phyloP scores from a whole-genome alignment of 208 protist species.

The Trypanosoma congolense region DNA sequence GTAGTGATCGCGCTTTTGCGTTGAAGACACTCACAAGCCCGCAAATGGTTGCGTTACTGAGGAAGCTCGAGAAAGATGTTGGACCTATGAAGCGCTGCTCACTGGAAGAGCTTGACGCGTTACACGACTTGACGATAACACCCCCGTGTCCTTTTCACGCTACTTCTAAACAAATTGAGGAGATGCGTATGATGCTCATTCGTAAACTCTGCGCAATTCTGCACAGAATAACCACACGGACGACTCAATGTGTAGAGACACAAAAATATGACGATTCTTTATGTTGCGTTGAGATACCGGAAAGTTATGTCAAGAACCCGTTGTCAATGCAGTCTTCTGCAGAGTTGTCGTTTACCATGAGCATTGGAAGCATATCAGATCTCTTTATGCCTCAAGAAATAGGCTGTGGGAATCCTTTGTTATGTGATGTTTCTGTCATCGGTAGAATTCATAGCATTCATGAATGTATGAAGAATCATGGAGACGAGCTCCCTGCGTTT shows the following conservation, averaged over 20 bases:
- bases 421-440: background rate
- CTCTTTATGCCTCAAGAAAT: too few relatives aligned
- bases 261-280: too few relatives aligned
- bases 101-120: background rate
- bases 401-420: background rate
- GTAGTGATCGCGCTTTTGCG: background rate
- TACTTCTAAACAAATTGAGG: conserved; percentile 12
- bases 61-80: conserved; percentile 6
- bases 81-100: conserved; percentile 1
- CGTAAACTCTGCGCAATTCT: conserved; percentile 6
- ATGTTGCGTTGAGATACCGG: too few relatives aligned
- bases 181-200: conserved; percentile 4
- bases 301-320: too few relatives aligned
- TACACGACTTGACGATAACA: conserved; percentile 4
- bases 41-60: conserved; percentile 8
- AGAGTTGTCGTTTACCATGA: too few relatives aligned
- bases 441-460: conserved; percentile 31
- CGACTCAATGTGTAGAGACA: background rate
- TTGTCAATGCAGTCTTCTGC: too few relatives aligned
- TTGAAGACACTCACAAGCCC: conserved; percentile 13
- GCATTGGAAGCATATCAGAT: too few relatives aligned
- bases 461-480: conserved; percentile 34
- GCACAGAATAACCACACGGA: background rate
- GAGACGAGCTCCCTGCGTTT: conserved; percentile 35
- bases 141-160: conserved; percentile 20